Conservation (phyloP, 306 rosid species). For the Dicorynia guianensis region DNA sequence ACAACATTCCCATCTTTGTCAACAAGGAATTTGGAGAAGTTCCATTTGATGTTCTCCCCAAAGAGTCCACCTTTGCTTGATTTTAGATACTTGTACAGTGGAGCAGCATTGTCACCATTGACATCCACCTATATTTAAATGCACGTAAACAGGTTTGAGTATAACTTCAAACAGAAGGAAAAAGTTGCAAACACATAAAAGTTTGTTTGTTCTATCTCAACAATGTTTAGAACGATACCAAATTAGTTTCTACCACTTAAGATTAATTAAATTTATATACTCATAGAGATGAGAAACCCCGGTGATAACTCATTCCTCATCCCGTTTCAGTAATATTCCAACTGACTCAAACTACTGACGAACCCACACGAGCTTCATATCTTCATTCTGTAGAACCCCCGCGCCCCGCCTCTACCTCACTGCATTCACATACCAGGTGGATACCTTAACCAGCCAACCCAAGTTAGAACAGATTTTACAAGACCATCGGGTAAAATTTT, state of each 20-base stretch:
- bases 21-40: constrained; percentile 76
- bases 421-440: neutral
- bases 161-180: neutral
- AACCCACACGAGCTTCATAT: too few relatives aligned
- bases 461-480: neutral
- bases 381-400: too few relatives aligned
- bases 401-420: too few relatives aligned
- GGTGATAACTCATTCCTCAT: neutral
- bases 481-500: neutral
- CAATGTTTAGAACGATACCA: neutral
- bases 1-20: constrained; percentile 74
- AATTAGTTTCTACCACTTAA: neutral
- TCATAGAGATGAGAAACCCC: neutral
- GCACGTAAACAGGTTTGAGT: neutral
- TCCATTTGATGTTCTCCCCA: constrained; percentile 74
- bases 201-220: neutral
- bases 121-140: constrained; percentile 68
- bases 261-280: neutral
- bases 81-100: constrained; percentile 73
- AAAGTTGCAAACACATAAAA: neutral
- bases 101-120: constrained; percentile 73
- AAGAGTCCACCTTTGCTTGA: constrained; percentile 79
- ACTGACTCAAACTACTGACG: neutral
- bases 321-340: neutral
- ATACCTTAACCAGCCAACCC: neutral